Base-by-base conservation (phyloP, 306 rosid genomes). In the Fragaria iinumae region DNA sequence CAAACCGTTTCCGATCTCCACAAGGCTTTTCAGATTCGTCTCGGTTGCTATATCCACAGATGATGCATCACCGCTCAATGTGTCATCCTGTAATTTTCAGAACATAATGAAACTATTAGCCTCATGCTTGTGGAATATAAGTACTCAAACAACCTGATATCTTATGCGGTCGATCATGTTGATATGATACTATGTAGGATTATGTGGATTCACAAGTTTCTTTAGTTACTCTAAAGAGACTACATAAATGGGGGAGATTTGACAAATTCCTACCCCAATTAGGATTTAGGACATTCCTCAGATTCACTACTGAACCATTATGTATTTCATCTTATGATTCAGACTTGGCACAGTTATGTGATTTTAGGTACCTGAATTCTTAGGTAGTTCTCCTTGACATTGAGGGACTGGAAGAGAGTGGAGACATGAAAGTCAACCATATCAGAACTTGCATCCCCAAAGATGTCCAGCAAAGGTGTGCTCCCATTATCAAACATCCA, bases 401-500 rank as follows among this genome's bases (percentile, higher is more conserved):
- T 29, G 62, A 27, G n/a, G 13, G 78, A 65, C 39, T 77, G 85
- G 48, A 87, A 87, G 73, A 87, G 78, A 20, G 88, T 63, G 48
- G 85, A 82, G 11, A 82, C 81, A 20, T 87, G 84, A 25, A 80
- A 25, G 36, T 87, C 90, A 23, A 84, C 90, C 56, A 87, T 65
- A 57, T 87, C 88, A 5, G 85, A 72, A 53, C 83, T 87, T 8
- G 88, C 86, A 25, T 87, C 87, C 0, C 17, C 27, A 25, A 57
- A 80, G 13, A 87, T 34, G 39, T 84, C 88, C 2, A 87, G 27
- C 48, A 87, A 59, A 6, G 90, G 90, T 17, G 79, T 80, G 52
- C 76, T 76, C n/a, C 85, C 78, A 49, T 59, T 73, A 21, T 76
- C 13, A 41, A 11, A 72, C 18, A 87, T 29, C 90, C 90, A 87